Conservation (phyloP, 176 grass and related monocot species). For the Ensete glaucum region DNA sequence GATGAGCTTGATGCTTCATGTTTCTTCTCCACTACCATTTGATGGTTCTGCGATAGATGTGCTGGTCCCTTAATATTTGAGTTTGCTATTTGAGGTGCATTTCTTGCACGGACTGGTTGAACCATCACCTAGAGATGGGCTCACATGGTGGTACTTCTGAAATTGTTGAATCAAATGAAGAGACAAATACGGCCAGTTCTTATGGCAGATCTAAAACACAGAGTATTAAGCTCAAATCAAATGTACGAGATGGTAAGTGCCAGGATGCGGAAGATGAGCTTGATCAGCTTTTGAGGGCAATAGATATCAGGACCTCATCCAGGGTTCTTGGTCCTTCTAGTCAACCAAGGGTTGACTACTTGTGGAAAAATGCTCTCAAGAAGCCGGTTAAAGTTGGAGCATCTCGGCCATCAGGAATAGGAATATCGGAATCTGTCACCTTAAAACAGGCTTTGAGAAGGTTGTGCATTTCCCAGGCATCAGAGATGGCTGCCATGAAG, state of each 20-base stretch:
- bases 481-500: conserved; percentile 29
- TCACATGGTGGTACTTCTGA: conserved; percentile 63
- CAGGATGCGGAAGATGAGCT: conserved; percentile 54
- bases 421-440: conserved; percentile 62
- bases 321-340: conserved; percentile 34
- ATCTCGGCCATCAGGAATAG: conserved; percentile 37
- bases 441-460: conserved; percentile 67
- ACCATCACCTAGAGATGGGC: conserved; percentile 27
- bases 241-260: conserved; percentile 29
- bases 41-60: neutral
- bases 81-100: neutral
- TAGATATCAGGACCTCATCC: conserved; percentile 49
- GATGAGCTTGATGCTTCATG: neutral
- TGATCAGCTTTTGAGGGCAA: conserved; percentile 60
- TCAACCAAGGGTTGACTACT: conserved; percentile 19
- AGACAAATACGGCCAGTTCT: conserved; percentile 23
- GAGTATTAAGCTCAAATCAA: conserved; percentile 45
- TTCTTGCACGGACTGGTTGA: neutral
- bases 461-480: conserved; percentile 30
- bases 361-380: conserved; percentile 37
- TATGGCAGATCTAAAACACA: conserved; percentile 31
- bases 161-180: conserved; percentile 81
- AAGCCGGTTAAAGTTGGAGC: conserved; percentile 38
- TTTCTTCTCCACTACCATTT: neutral
- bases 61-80: neutral